Evolutionary conservation across 2,329 filamentous ascomycete species (phyloP), one percentile per base, ranked within the genome.

Genomic region (Pestalotiopsis sp.): DNA sequence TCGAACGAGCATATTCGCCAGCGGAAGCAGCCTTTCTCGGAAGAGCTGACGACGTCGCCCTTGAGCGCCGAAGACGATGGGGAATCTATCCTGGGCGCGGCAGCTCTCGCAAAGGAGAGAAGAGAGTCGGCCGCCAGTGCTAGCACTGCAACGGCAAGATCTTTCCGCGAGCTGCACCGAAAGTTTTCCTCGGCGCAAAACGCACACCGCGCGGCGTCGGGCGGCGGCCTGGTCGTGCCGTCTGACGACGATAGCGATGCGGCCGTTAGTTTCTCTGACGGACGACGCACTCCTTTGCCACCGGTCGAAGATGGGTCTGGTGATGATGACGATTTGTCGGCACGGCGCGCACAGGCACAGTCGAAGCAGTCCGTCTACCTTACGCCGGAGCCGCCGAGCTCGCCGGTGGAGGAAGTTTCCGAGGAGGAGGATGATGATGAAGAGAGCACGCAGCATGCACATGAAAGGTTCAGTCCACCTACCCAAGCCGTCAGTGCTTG

Each of bases 1-100:
- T 86, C 90, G 0, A 93, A 95, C 70, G 92, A 95, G 75, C 89
- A 91, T 49, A 82, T 94, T 57, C 88, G 90, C 68, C 83, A 91
- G 63, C 87, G 90, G 67, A 92, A 87, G 72, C 81, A 83, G 58
- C 79, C 82, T 4, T 82, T 84, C 61, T 81, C 80, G 61, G 79
- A 81, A 59, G 82, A 83, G 38, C 76, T 81, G 74, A 77, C n/a
- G 9, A 71, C 76, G 14, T 83, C 82, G 4, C 78, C 82, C 3
- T 72, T 77, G 17, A 82, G 78, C 68, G 76, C 75, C 23, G 81
- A 83, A 38, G 82, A 86, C 20, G 88, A 90, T 73, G 89, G 86
- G 68, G 83, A 84, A 59, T 87, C 86, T 5, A 81, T 85, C n/a
- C 76, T 86, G 1, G 83, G 82, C 6, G 81, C 82, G 23, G 79